A percentile compares a stretch with the other conserved stretches of the same genome.
Conservation (phyloP, 345 rosid genomes). For the Geranium rotundifolium region DNA sequence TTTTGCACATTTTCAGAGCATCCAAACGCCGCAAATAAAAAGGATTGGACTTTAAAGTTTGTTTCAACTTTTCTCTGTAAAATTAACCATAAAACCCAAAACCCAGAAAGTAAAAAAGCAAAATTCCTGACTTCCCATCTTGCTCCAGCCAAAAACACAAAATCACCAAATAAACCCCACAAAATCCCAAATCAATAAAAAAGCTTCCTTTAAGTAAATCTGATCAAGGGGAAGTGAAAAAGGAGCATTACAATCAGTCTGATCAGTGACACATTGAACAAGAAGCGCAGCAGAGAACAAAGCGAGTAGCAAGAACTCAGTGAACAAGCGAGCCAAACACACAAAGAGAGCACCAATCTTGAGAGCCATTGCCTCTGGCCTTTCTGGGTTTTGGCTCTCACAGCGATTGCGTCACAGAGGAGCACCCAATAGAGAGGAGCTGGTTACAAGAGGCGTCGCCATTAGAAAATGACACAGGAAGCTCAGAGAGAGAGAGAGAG, state of each 20-base stretch:
- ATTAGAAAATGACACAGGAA: too few species aligned
- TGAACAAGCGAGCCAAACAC: conserved; percentile 5
- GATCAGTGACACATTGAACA: conserved; percentile 29
- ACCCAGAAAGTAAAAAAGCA: not conserved
- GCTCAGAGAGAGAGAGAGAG: too few species aligned
- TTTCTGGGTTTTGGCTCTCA: not conserved
- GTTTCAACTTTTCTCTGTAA: not conserved
- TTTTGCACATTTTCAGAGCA: conserved; percentile 18
- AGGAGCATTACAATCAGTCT: conserved; percentile 23
- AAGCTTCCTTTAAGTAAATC: not conserved
- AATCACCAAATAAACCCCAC: not conserved
- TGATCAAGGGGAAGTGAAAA: not conserved
- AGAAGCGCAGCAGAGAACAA: conserved; percentile 14
- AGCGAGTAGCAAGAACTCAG: conserved; percentile 10
- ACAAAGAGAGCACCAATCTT: conserved; percentile 4
- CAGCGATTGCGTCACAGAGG: too few species aligned
- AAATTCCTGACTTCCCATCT: not conserved
- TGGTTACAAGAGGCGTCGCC: too few species aligned
- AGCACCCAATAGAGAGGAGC: too few species aligned
- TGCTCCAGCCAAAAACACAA: not conserved
- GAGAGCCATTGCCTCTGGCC: conserved; percentile 6
- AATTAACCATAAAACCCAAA: not conserved
- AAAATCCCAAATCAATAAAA: not conserved
- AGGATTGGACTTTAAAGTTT: conserved; percentile 9
- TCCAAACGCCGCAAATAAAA: conserved; percentile 15